Base-by-base conservation (phyloP, 2,329 filamentous ascomycete genomes). In the Phaeosphaeriaceae sp. region DNA sequence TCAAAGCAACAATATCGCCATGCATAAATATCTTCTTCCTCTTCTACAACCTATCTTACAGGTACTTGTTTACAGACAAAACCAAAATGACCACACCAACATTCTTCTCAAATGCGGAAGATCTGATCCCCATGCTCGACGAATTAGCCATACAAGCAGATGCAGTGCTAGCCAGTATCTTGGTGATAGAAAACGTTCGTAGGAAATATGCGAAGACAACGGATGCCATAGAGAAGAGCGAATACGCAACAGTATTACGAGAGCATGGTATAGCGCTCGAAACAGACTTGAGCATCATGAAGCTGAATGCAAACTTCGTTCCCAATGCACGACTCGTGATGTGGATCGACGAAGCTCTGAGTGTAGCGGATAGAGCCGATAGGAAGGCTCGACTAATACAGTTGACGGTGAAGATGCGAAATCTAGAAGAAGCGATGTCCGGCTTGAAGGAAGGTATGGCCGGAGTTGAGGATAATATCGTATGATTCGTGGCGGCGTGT, bases 71-170 rank as follows among this genome's bases (percentile, higher is more conserved):
- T 3, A 11, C 17, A 44, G 11, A 46, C 44, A 10, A 25, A 24
- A 13, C 20, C 11, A 27, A 20, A 47, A 47, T 47, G 45, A 25
- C 7, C 24, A 44, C 27, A 10, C 49, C 49, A 17, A 51, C 49
- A 7, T n/a, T 22, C 4, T 51, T 51, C 40, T 44, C 49, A 36
- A 13, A 27, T 24, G n/a, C 22, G 31, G 27, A 55, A n/a, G 48
- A 57, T 24, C 20, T 62, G 11, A 27, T 6, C 11, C 13, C 27
- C 9, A 5, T 55, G 7, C 42, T 60, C n/a, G 19, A 20, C 1
- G 52, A 53, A 40, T 51, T 62, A 20, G 46, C 54, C 10, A 20
- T 45, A 22, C 54, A 53, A 36, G 48, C 48, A 7, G 48, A 57
- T 21, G 51, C 48, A 5, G 22, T 60, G 17, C 27, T 57, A 4